Conservation (phyloP, 1,284 basidiomycete species). For the Moesziomyces antarcticus region DNA sequence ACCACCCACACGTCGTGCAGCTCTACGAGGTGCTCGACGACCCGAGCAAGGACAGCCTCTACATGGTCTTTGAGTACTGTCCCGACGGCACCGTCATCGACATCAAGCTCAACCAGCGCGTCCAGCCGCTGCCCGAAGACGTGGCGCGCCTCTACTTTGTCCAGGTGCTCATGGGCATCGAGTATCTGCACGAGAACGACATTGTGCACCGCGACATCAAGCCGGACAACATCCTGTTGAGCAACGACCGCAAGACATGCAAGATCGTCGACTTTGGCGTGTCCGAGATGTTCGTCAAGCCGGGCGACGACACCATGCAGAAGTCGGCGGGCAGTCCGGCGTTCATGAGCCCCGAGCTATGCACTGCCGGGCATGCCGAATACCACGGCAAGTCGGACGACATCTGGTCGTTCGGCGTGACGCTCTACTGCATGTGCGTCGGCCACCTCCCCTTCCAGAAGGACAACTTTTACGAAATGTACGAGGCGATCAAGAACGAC, state of each 20-base stretch:
- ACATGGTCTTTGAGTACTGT: conserved; percentile 69
- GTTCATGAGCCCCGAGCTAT: conserved; percentile 72
- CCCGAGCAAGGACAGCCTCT: conserved; percentile 71
- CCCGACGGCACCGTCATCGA: conserved; percentile 71
- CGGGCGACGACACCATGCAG: conserved; percentile 70
- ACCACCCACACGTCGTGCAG: conserved; percentile 70
- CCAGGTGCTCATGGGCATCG: conserved; percentile 71
- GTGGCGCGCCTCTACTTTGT: conserved; percentile 71
- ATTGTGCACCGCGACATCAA: conserved; percentile 72
- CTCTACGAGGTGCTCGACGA: conserved; percentile 74
- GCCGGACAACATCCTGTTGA: conserved; percentile 72
- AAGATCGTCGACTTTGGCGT: conserved; percentile 74
- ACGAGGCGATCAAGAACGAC: conserved; percentile 70
- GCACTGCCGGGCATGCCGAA: conserved; percentile 53
- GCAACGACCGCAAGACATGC: conserved; percentile 70
- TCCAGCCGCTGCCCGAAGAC: conserved; percentile 63
- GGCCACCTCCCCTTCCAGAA: conserved; percentile 72
- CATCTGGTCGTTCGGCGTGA: conserved; percentile 73
- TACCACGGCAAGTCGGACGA: conserved; percentile 72
- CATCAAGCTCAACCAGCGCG: conserved; percentile 64
- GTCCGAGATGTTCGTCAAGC: conserved; percentile 71
- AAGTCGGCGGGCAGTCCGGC: conserved; percentile 72
- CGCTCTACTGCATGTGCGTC: conserved; percentile 72
- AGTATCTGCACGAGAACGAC: conserved; percentile 72
- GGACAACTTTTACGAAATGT: conserved; percentile 71